phyloP scores from a whole-genome alignment of 768 basidiomycete genomes.

The Goffeauzyma gilvescens region DNA sequence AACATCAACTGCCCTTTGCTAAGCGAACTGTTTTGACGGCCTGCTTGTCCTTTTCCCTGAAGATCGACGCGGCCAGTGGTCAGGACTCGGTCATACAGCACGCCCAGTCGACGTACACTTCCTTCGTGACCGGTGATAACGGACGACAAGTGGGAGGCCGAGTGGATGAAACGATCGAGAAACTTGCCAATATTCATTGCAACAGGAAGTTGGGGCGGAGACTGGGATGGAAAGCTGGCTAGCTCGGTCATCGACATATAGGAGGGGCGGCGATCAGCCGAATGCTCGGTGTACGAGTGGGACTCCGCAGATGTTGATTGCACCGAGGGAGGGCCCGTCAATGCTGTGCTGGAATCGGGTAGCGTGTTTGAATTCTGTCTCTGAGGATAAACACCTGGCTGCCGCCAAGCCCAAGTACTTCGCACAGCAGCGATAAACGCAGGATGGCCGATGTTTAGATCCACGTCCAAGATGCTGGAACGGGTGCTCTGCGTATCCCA shows the following conservation, averaged over 20 bases:
- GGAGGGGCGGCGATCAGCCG: too few relatives aligned
- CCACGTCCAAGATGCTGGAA: constrained; percentile 29
- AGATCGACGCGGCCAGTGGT: too few relatives aligned
- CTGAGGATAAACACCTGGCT: constrained; percentile 12
- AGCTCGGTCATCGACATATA: constrained; percentile 16
- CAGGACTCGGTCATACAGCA: constrained; percentile 32
- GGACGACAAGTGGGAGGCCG: constrained; percentile 21
- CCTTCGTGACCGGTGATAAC: constrained; percentile 21
- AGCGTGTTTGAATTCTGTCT: too few relatives aligned
- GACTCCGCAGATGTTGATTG: too few relatives aligned
- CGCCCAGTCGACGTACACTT: constrained; percentile 24
- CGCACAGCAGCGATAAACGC: constrained; percentile 31
- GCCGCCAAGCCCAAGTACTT: constrained; percentile 30
- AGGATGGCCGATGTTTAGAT: constrained; percentile 28
- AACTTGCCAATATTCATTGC: constrained; percentile 21
- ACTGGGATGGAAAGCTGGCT: too few relatives aligned
- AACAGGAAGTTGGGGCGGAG: constrained; percentile 1
- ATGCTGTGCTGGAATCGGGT: too few relatives aligned
- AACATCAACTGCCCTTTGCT: constrained; percentile 32
- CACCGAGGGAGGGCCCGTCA: too few relatives aligned
- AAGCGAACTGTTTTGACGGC: too few relatives aligned
- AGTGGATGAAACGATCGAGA: constrained; percentile 24
- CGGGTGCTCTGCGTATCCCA: constrained; percentile 11
- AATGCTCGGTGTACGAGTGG: too few relatives aligned
- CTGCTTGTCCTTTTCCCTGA: too few relatives aligned